phyloP scores from a whole-genome alignment of 2,329 filamentous ascomycete species.

The Alternaria rosae region DNA sequence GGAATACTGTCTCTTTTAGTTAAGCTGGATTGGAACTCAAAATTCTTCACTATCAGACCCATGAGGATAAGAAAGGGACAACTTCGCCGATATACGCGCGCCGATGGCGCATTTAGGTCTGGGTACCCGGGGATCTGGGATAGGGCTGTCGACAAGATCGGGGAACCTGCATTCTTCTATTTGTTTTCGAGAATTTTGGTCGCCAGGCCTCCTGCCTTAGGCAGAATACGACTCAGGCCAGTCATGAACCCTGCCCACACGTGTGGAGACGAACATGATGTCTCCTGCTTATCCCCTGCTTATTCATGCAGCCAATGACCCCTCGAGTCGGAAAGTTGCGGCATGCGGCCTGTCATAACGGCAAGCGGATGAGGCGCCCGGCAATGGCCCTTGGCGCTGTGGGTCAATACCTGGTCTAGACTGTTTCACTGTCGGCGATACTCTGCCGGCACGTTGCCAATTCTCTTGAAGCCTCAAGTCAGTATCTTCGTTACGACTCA shows the following conservation, averaged over 20 bases:
- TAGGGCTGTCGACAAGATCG: neutral
- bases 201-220: neutral
- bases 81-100: neutral
- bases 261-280: conserved; percentile 9
- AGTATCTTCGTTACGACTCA: neutral
- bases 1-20: neutral
- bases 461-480: neutral
- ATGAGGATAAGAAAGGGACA: neutral
- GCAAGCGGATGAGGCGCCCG: neutral
- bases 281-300: neutral
- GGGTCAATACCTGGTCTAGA: conserved; percentile 5
- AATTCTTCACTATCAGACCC: neutral
- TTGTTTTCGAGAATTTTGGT: neutral
- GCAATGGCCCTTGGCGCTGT: neutral
- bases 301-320: neutral
- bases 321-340: neutral
- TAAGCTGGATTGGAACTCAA: neutral
- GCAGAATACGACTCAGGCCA: neutral
- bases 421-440: neutral
- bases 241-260: neutral
- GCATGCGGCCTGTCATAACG: neutral
- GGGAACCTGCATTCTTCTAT: neutral
- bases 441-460: neutral
- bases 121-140: neutral
- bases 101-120: neutral